A percentile compares a stretch with the other conserved stretches of the same genome.
Evolutionary conservation across 352 stramenopile species (phyloP).

Genomic region (Globisporangium nunn): DNA sequence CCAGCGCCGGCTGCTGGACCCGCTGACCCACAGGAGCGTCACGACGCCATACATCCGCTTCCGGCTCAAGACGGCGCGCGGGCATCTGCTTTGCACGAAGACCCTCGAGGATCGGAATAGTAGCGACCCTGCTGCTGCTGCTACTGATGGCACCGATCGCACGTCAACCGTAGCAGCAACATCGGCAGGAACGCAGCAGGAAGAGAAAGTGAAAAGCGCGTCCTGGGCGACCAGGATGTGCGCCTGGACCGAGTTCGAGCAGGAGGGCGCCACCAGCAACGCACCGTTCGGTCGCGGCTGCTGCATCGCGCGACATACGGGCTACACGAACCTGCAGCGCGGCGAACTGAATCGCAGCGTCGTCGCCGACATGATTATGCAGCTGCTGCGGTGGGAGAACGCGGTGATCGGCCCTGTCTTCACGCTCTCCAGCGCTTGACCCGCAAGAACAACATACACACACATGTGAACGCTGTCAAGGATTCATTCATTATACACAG

Average conservation of each 20-base stretch:
- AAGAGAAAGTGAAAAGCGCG: conserved; percentile 8
- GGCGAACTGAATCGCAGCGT: conserved; percentile 15
- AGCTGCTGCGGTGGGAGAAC: conserved; percentile 46
- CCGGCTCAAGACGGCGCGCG: conserved; percentile 31
- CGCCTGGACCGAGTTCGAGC: conserved; percentile 10
- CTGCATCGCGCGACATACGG: conserved; percentile 21
- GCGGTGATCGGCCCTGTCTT: conserved; percentile 35
- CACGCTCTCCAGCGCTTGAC: conserved; percentile 14
- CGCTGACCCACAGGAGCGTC: conserved; percentile 20
- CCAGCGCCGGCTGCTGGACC: conserved; percentile 25
- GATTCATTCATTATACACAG: not conserved
- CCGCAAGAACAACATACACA: not conserved
- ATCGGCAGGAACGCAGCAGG: not conserved
- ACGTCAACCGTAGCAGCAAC: not conserved
- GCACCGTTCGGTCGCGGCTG: not conserved
- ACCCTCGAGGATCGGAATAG: conserved; percentile 12
- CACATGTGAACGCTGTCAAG: not conserved
- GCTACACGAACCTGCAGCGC: conserved; percentile 8
- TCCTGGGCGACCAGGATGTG: conserved; percentile 5
- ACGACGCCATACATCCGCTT: conserved; percentile 40
- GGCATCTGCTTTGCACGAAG: conserved; percentile 31
- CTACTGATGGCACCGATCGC: not conserved
- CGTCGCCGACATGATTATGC: conserved; percentile 52
- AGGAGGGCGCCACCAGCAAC: not conserved
- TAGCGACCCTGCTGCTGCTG: not conserved